Conservation (phyloP, 2,329 filamentous ascomycete genomes). For the Dactylellina parvicollis region DNA sequence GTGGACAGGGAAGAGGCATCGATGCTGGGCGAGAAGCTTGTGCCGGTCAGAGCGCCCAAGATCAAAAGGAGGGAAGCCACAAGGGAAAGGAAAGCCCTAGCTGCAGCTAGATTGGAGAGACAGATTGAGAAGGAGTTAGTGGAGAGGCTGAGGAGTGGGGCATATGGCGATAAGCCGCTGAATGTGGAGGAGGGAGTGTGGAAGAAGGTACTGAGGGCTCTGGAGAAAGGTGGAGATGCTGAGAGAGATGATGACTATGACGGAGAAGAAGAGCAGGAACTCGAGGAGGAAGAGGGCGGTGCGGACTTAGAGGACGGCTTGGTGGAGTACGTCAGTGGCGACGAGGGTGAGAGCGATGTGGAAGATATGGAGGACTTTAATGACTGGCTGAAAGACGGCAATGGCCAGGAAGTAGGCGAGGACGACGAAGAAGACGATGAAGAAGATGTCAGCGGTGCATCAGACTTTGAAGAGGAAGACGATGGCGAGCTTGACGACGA, state of each 20-base stretch:
- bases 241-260: slow-evolving; percentile 86
- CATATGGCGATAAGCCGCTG: slow-evolving; percentile 91
- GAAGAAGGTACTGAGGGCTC: slow-evolving; percentile 92
- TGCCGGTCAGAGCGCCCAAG: slow-evolving; percentile 91
- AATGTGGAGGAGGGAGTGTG: slow-evolving; percentile 96
- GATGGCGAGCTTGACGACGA: slow-evolving; percentile 34
- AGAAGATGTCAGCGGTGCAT: slow-evolving; percentile 32
- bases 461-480: slow-evolving; percentile 48
- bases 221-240: slow-evolving; percentile 88
- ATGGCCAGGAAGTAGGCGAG: slow-evolving; percentile 65
- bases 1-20: slow-evolving; percentile 85
- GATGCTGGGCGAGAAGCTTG: slow-evolving; percentile 84
- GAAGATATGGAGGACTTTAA: slow-evolving; percentile 77
- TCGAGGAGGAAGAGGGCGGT: slow-evolving; percentile 74
- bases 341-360: slow-evolving; percentile 84
- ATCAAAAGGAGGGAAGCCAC: slow-evolving; percentile 79
- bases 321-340: slow-evolving; percentile 92
- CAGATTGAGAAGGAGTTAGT: slow-evolving; percentile 96
- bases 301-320: slow-evolving; percentile 73
- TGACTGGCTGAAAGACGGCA: slow-evolving; percentile 84
- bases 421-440: slow-evolving; percentile 38
- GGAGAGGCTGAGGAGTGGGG: slow-evolving; percentile 86
- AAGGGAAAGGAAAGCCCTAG: slow-evolving; percentile 78
- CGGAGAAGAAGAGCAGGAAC: slow-evolving; percentile 82
- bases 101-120: slow-evolving; percentile 90